phyloP scores from a whole-genome alignment of 495 filamentous ascomycete genomes.

The Talaromyces thailandensis region DNA sequence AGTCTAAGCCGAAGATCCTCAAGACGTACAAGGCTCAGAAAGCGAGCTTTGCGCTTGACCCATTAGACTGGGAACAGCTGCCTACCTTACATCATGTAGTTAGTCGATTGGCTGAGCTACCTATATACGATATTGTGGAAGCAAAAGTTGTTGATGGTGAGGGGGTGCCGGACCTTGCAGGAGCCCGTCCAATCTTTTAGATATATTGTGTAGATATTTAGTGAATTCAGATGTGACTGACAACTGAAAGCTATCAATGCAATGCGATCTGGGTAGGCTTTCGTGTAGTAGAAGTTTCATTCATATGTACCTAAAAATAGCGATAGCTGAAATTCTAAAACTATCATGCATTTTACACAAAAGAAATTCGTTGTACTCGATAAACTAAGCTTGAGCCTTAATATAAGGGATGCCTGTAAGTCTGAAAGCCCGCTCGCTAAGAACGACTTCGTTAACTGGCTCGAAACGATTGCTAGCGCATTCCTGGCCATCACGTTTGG shows the following conservation, averaged over 20 bases:
- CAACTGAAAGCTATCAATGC: too few species aligned
- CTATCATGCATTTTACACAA: neutral
- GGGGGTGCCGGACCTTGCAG: constrained; percentile 39
- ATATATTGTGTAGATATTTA: neutral
- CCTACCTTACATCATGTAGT: constrained; percentile 49
- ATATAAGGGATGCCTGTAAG: neutral
- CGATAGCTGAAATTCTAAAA: neutral
- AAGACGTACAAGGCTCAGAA: constrained; percentile 28
- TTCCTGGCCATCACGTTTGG: constrained; percentile 15
- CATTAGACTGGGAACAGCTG: constrained; percentile 35
- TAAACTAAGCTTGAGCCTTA: neutral
- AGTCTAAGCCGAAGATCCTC: constrained; percentile 22
- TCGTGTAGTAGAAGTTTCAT: neutral
- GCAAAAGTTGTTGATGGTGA: constrained; percentile 40
- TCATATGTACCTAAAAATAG: neutral
- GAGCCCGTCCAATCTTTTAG: constrained; percentile 26
- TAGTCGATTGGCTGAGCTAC: constrained; percentile 39
- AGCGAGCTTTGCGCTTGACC: constrained; percentile 33
- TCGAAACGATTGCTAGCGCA: neutral
- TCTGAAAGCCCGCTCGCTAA: neutral
- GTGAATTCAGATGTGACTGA: neutral
- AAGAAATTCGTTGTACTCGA: neutral
- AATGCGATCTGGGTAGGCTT: too few species aligned
- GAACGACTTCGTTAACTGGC: neutral
- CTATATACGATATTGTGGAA: constrained; percentile 41